Base-by-base conservation (phyloP, 2,329 filamentous ascomycete genomes). In the Phaeoacremonium minimum region DNA sequence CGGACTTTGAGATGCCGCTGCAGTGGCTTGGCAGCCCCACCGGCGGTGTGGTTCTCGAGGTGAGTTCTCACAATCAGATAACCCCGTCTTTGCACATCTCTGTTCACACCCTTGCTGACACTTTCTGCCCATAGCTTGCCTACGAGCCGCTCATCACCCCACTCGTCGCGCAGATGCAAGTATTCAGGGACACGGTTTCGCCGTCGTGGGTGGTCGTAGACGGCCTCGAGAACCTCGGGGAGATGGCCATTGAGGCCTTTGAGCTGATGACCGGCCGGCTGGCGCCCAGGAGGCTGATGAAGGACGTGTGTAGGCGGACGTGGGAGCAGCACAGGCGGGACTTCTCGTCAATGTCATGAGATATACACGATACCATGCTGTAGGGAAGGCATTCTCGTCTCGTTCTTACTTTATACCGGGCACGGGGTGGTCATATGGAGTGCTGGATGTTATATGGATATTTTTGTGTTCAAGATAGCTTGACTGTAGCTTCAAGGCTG, bases 201-300 rank as follows among this genome's bases (percentile, higher is more conserved):
- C 67, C 72, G 41, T 65, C 81, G 20, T 89, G 83, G 83, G 77
- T 84, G 1, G 69, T 85, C 30, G 75, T 87, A 33, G 82, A 87
- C 50, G 84, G 84, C 0, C 62, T 88, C 7, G 83, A 87, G 46
- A 76, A 87, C 30, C 67, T 88, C 13, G 75, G 79, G 5, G 85
- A 88, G 56, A 85, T 87, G 65, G 83, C 81, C 1, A 83, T 84
- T 55, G 83, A 84, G 19, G 82, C 86, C 37, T 88, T 87, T 51
- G 84, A 88, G 59, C 63, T 87, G 15, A 83, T 87, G 64, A 87
- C 83, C 0, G 84, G 83, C 5, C 73, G 83, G 32, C 75, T 82
- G 55, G 83, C 84, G 13, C 85, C 85, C 3, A 73, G 80, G 37
- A 66, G 73, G 31, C 57, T 83, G 16, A 88, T 88, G 84, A 73